Base-by-base conservation (phyloP, 495 filamentous ascomycete species). In the Penicillium paradoxum region DNA sequence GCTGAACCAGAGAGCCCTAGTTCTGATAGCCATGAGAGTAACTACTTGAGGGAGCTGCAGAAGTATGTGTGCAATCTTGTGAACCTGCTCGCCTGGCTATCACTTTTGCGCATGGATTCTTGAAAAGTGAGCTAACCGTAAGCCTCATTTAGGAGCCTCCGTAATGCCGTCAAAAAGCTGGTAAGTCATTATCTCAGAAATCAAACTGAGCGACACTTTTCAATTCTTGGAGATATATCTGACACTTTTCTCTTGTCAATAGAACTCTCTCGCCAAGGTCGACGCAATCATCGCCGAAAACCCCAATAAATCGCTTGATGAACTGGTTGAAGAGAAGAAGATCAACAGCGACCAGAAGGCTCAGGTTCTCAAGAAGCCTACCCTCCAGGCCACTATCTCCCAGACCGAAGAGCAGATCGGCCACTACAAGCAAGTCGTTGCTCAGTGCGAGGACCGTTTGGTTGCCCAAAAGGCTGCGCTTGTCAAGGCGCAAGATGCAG, bases 321-420 rank as follows among this genome's bases (percentile, higher is more conserved):
- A 93, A n/a, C 82, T 97, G 25, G 85, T 97, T 13, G 70, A 77
- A 8, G 67, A 79, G 47, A 88, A 87, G 73, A 88, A 92, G 67
- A 91, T 99, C 78, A 99, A 97, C 66, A 57, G 72, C 59, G 95
- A 99, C 70, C 91, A 97, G 69, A 95, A 90, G 68, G 84, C 87
- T 7, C 88, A 96, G 71, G 82, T 84, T 21, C 72, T 86, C 55
- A 95, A 95, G 80, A 97, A 96, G 65, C 92, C 93, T n/a, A 69
- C 78, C 14, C 82, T 97, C 13, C 87, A 90, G 62, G 80, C 83
- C 24, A 79, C 86, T 56, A 73, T 91, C 42, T 69, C 79, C 22
- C 86, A 93, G 70, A 71, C 89, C 25, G 88, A 93, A 65, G 90
- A 95, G 57, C 89, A 97, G 70, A 77, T 97, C 38, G 72, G 81